Base-by-base conservation (phyloP, 495 filamentous ascomycete genomes). In the Aspergillus baeticus region DNA sequence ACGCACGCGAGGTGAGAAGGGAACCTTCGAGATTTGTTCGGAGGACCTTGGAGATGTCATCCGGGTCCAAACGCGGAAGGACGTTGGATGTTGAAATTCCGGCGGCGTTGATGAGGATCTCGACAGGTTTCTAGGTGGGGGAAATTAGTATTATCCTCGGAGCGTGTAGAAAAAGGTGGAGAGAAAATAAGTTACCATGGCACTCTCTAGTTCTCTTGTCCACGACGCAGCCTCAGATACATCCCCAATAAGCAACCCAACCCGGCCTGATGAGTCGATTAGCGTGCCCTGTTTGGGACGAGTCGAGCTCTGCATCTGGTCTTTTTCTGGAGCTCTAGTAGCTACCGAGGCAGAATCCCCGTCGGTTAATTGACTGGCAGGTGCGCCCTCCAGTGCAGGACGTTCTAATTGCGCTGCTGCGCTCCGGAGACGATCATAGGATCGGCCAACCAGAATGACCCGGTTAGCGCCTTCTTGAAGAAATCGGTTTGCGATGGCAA, bases 81-180 rank as follows among this genome's bases (percentile, higher is more conserved):
- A 89, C 76, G 1, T 74, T 77, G 6, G 71, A 74, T 23, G 87
- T 82, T 1, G 85, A 76, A 13, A 90, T 71, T 14, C 91, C 91
- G 0, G 91, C 91, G 14, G 85, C 85, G 66, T 92, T 93, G 55
- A 93, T 74, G 5, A 93, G 81, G 44, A 91, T 75, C 63, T 91
- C 83, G 41, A 85, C 71, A 21, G 52, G 34, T 56, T 48, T 31
- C 52, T 60, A 15, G 15, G 29, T 29, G 26, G 8, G 8, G 26
- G 8, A 8, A 8, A 8, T 29, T 8, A 29, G 26, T 29, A 4
- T 29, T 29, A 29, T 29, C n/a, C n/a, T n/a, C n/a, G n/a, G 26
- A 29, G 26, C 26, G 31, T 45, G 26, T 26, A 44, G 22, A 17
- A 20, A 13, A 26, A 31, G 20, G 10, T n/a, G n/a, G 31, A 23